Percentiles rank a stretch among this genome's conserved stretches.
These are phyloP conservation scores for Mallotus repandus DNA, from an alignment of 441 rosid species.

Conservation along the genomic window DNA sequence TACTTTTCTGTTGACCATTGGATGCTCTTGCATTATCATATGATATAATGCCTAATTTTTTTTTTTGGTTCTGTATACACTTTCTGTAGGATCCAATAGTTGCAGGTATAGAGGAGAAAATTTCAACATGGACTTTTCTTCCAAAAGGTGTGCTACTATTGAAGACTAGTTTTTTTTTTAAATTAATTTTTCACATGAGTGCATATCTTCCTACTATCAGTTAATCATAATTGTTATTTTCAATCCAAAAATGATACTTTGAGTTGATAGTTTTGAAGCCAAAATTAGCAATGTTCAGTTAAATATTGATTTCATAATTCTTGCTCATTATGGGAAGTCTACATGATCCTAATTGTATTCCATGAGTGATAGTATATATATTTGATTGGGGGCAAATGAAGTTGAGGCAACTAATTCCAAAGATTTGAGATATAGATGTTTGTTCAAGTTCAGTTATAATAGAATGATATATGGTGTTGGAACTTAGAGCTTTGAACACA, in stretches of 20 bases:
- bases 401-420: no score
- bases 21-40: neutral
- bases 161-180: neutral
- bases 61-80: neutral
- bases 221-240: neutral
- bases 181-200: neutral
- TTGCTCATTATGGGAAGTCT: neutral
- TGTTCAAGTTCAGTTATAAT: neutral
- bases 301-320: neutral
- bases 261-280: neutral
- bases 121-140: conserved; percentile 93
- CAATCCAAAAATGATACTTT: neutral
- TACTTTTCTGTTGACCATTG: neutral
- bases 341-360: neutral
- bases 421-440: neutral
- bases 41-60: neutral
- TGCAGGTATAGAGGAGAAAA: conserved; percentile 89
- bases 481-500: neutral
- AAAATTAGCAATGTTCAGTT: neutral
- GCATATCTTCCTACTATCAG: neutral
- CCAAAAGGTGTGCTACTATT: conserved; percentile 62
- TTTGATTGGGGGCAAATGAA: neutral
- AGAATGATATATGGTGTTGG: neutral
- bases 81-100: conserved; percentile 74
- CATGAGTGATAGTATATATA: neutral